Base-by-base conservation (phyloP, 306 rosid species). In the Comarum palustre region DNA sequence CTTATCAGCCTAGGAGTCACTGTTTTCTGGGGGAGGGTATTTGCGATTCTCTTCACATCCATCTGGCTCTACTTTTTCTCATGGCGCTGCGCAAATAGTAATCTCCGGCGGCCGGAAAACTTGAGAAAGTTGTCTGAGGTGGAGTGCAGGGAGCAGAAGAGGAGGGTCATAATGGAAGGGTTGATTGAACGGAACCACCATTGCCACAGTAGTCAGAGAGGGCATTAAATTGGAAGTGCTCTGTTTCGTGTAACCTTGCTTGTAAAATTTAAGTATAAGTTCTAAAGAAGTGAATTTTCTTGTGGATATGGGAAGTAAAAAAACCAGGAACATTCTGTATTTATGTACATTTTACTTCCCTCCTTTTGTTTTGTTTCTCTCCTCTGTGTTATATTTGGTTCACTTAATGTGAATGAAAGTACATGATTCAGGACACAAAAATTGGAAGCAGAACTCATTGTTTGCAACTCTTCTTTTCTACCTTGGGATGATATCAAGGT, bases 1-100 rank as follows among this genome's bases (percentile, higher is more conserved):
- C 64, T 86, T 16, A 27, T 85, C 19, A 82, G 87, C 85, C 82
- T 91, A 3, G 68, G 52, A 17, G 22, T 86, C 10, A 91, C 92
- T 10, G 73, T 87, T 12, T 32, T 81, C 45, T 80, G 83, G 67
- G 97, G 96, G 16, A 91, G 78, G 87, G 13, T 47, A 32, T 64
- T 60, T 63, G 89, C 81, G 10, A 70, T 84, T 47, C 20, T 90
- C 14, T 81, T 81, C 81, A 80, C 91, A 2, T 83, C 81, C 58
- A 69, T 82, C 5, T 86, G 84, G 82, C 54, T 87, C 2, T 93
- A 64, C 74, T 55, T 83, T 57, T 55, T 73, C 10, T 73, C 76
- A 62, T 52, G 75, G 52, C 76, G 69, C 65, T 64, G 38, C 5
- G 58, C 72, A 29, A 9, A 72, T 24, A 29, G n/a, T 5, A 51